A percentile compares a stretch with the other conserved stretches of the same genome.
Evolutionary conservation across 768 basidiomycete species (phyloP).

Genomic region (Collybia mongolica): DNA sequence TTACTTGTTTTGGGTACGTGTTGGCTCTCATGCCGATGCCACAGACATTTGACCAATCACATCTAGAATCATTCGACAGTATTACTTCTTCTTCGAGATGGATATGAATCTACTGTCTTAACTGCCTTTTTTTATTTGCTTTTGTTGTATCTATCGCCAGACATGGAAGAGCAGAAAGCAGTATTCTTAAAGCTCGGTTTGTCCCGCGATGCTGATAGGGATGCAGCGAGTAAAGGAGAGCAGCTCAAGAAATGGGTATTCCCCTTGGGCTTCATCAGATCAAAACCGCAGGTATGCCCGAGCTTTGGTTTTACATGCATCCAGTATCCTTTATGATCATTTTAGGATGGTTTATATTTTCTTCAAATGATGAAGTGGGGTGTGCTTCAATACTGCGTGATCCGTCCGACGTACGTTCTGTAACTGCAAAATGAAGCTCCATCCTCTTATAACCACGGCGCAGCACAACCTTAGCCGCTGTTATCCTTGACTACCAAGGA

Average conservation of each 20-base stretch:
- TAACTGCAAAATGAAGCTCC: background rate
- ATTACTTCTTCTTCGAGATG: slow-evolving; percentile 66
- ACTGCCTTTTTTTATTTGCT: slow-evolving; percentile 80
- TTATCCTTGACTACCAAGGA: slow-evolving; percentile 60
- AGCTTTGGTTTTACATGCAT: background rate
- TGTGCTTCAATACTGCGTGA: slow-evolving; percentile 70
- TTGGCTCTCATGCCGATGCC: background rate
- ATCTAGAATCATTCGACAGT: slow-evolving; percentile 65
- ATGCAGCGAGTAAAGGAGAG: slow-evolving; percentile 40
- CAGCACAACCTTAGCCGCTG: slow-evolving; percentile 59
- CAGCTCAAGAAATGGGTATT: slow-evolving; percentile 63
- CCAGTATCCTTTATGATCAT: background rate
- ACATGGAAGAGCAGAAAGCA: slow-evolving; percentile 57
- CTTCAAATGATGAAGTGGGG: slow-evolving; percentile 77
- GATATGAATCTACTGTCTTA: slow-evolving; percentile 75
- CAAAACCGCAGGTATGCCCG: slow-evolving; percentile 54
- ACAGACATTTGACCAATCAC: background rate
- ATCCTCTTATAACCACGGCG: background rate
- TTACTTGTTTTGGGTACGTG: slow-evolving; percentile 67
- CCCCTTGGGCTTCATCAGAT: slow-evolving; percentile 61
- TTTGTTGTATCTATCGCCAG: slow-evolving; percentile 65
- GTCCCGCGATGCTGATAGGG: slow-evolving; percentile 53
- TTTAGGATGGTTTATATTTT: slow-evolving; percentile 64
- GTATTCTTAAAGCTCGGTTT: slow-evolving; percentile 58
- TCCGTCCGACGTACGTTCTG: slow-evolving; percentile 51